Evolutionary conservation across 176 grass and related monocot species (phyloP), one percentile per base, ranked within the genome.

Genomic region (Phoenix roebelenii): DNA sequence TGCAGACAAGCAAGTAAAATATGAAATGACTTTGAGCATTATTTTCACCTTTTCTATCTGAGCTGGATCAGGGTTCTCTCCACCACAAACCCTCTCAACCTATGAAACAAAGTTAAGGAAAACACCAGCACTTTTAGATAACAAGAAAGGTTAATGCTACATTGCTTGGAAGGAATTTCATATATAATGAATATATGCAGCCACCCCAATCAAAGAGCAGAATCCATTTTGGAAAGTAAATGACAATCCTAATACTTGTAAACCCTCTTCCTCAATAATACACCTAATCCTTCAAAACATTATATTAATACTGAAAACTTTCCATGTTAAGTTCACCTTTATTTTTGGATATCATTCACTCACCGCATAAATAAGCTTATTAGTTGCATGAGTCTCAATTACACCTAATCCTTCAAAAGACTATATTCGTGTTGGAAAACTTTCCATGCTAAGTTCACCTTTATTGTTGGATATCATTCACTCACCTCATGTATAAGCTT

Each of bases 1-100:
- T n/a, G 29, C 22, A n/a, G 54, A 17, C 3, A 51, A 17, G 17
- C 7, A 49, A 28, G 16, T 52, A 57, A 70, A 39, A 51, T 16
- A 25, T 49, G 51, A 4, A 74, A 74, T 16, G 32, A 58, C 76
- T 74, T 67, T 83, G 29, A 92, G 76, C 19, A 69, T 52, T 56
- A 30, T 39, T 59, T 75, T 84, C 56, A 77, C 88, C 49, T 69
- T 84, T 65, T 84, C 76, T 62, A 92, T 52, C 77, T 72, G 67
- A 92, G 62, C 56, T 55, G 80, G 61, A 58, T 87, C 55, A 60
- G 70, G 73, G 44, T 84, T 87, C 15, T 61, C 79, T 51, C 16
- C 44, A 2, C 67, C 56, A 78, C 80, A 81, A 58, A 77, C 15
- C 74, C 58, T 57, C 44, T 84, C 64, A 72, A 92, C 61, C 83